Evolutionary conservation across 306 rosid genomes (phyloP).

Genomic region (Abrus pulchellus): DNA sequence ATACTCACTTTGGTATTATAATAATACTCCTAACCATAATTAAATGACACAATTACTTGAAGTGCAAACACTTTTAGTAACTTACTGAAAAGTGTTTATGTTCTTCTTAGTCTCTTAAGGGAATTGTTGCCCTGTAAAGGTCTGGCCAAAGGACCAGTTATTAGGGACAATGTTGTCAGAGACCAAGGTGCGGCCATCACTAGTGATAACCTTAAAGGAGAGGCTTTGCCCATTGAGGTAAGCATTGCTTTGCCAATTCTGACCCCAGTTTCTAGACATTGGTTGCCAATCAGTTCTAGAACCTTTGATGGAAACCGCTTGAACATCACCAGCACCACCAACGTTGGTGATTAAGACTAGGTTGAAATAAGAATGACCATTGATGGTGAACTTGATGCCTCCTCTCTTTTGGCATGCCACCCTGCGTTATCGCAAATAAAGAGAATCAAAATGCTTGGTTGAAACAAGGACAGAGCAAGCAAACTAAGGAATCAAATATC

Average conservation of each 20-base stretch:
- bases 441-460: neutral
- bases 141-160: constrained; percentile 77
- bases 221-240: constrained; percentile 71
- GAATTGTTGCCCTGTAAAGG: constrained; percentile 68
- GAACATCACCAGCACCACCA: constrained; percentile 80
- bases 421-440: constrained; percentile 47
- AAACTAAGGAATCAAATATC: neutral
- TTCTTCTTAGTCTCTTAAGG: constrained; percentile 18
- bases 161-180: constrained; percentile 61
- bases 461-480: neutral
- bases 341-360: constrained; percentile 77
- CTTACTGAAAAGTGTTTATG: neutral
- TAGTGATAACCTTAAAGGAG: constrained; percentile 66
- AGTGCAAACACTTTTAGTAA: constrained; percentile 4
- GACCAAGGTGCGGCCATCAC: constrained; percentile 63
- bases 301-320: constrained; percentile 71
- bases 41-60: neutral
- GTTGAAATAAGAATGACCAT: constrained; percentile 78
- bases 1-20: neutral
- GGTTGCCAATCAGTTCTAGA: constrained; percentile 71
- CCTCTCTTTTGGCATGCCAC: constrained; percentile 69
- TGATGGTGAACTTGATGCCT: constrained; percentile 78
- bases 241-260: constrained; percentile 81
- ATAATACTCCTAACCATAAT: constrained; percentile 7
- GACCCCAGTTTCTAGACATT: constrained; percentile 85